Percentiles rank a stretch among this genome's conserved stretches.
Conservation (phyloP, 2,329 filamentous ascomycete species). For the Penicillium palitans region DNA sequence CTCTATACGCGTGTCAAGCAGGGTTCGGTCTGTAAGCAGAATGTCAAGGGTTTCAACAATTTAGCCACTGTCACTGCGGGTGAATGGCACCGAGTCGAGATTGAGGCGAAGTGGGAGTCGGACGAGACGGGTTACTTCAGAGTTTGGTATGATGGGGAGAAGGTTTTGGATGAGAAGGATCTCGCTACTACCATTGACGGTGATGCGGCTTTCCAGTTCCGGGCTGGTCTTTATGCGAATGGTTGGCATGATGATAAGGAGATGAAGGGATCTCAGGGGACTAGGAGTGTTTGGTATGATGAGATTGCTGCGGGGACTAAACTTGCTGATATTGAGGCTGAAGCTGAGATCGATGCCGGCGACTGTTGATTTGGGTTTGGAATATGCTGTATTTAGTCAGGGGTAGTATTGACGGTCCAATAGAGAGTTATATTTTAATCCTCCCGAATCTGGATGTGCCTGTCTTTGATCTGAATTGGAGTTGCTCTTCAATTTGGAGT, state of each 20-base stretch:
- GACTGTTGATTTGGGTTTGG: slow-evolving; percentile 2
- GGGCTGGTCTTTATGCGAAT: slow-evolving; percentile 53
- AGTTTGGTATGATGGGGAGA: slow-evolving; percentile 51
- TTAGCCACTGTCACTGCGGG: slow-evolving; percentile 46
- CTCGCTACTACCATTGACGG: slow-evolving; percentile 51
- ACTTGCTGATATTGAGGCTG: slow-evolving; percentile 38
- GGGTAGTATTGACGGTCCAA: not conserved
- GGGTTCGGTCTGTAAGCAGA: slow-evolving; percentile 42
- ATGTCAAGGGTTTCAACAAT: slow-evolving; percentile 34
- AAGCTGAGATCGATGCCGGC: slow-evolving; percentile 28
- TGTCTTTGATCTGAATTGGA: not conserved
- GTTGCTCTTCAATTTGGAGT: too few species aligned
- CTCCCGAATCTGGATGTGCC: not conserved
- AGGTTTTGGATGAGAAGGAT: slow-evolving; percentile 44
- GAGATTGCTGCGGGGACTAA: slow-evolving; percentile 49
- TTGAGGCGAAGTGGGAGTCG: slow-evolving; percentile 50
- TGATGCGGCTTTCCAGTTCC: slow-evolving; percentile 47
- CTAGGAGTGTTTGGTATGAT: slow-evolving; percentile 54
- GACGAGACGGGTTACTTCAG: slow-evolving; percentile 49
- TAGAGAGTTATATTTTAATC: not conserved
- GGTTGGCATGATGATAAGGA: slow-evolving; percentile 49
- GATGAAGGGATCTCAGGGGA: slow-evolving; percentile 44
- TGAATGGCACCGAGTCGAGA: slow-evolving; percentile 50
- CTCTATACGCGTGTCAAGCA: slow-evolving; percentile 47
- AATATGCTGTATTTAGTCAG: not conserved